Evolutionary conservation across 164 flowering plant species (phyloP).

Genomic region (Vitis cinerea): DNA sequence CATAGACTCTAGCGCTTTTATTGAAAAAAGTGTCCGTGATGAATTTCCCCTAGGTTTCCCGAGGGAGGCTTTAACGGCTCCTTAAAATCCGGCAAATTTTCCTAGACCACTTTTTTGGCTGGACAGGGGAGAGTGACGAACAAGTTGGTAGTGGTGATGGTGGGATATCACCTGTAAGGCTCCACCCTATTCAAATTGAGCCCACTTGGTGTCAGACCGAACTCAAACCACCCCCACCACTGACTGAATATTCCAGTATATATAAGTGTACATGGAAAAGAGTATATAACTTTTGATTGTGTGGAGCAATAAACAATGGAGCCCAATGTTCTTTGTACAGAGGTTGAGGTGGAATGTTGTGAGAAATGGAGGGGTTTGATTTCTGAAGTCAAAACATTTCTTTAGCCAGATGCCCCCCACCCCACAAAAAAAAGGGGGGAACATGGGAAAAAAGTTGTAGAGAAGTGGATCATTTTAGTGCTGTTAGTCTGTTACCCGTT

Average conservation of each 20-base stretch:
- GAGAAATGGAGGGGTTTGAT: too few species aligned
- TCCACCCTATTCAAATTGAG: not conserved
- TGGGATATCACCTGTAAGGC: not conserved
- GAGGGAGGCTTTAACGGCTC: constrained; percentile 23
- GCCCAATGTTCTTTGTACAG: too few species aligned
- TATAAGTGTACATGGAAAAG: not conserved
- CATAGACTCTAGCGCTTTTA: not conserved
- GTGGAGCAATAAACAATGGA: too few species aligned
- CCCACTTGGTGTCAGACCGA: not conserved
- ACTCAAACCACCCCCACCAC: not conserved
- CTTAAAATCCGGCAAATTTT: constrained; percentile 18
- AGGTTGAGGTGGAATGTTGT: too few species aligned
- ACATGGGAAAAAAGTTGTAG: too few species aligned
- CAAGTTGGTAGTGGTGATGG: not conserved
- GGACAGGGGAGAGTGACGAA: not conserved
- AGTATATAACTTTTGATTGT: too few species aligned
- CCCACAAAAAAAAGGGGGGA: too few species aligned
- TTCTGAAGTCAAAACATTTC: too few species aligned
- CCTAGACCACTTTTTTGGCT: not conserved
- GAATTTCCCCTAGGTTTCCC: constrained; percentile 16
- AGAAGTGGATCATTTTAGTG: too few species aligned
- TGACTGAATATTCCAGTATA: constrained; percentile 7
- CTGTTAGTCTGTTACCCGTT: too few species aligned
- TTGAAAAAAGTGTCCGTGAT: constrained; percentile 1
- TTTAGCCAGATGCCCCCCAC: too few species aligned